Evolutionary conservation across 192 early-diverging fungal genomes (phyloP).

Genomic region (Coemansia sp.): DNA sequence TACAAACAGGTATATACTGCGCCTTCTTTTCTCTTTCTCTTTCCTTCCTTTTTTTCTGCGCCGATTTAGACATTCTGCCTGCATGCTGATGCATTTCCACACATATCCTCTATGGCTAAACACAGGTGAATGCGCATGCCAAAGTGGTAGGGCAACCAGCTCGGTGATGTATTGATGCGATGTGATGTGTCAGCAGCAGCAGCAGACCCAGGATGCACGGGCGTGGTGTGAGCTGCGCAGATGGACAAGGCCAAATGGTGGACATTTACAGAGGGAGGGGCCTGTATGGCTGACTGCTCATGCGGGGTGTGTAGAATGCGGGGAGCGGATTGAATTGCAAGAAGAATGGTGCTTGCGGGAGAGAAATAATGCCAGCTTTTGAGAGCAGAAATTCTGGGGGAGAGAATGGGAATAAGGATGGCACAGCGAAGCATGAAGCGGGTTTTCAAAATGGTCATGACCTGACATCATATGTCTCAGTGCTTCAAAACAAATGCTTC

Average conservation of each 20-base stretch:
- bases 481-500: not conserved
- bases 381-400: too few relatives aligned
- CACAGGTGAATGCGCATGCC: not conserved
- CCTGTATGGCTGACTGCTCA: not conserved
- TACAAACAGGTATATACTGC: not conserved
- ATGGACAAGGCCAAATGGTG: not conserved
- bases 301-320: not conserved
- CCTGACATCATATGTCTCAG: not conserved
- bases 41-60: not conserved
- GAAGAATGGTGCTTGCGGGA: not conserved
- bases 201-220: not conserved
- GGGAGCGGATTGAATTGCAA: not conserved
- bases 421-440: constrained; percentile 2
- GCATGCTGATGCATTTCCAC: not conserved
- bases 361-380: not conserved
- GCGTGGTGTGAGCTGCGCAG: not conserved
- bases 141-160: not conserved
- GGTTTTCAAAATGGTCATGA: not conserved
- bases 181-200: not conserved
- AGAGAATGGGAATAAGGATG: too few relatives aligned
- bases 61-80: not conserved
- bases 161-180: not conserved
- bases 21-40: too few relatives aligned
- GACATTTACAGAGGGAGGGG: too few relatives aligned
- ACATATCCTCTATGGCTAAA: not conserved